These are phyloP conservation scores for Alternaria incomplexa DNA, from an alignment of 2,329 filamentous ascomycete genomes.

Conservation along the genomic window DNA sequence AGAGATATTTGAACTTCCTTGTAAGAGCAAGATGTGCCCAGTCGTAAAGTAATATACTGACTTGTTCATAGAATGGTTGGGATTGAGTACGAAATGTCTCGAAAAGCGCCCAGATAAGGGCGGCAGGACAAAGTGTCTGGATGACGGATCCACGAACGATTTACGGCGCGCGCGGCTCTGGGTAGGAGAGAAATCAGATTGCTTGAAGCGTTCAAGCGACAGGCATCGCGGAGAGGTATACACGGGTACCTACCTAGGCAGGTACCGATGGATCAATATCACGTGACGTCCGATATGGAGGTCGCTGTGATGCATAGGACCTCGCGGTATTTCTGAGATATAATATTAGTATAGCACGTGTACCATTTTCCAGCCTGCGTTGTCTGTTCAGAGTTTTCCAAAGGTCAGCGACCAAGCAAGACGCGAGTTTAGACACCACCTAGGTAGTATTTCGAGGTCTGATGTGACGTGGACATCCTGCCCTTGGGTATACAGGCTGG, in stretches of 20 bases:
- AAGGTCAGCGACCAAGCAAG: neutral
- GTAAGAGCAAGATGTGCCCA: neutral
- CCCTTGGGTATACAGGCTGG: neutral
- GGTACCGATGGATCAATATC: neutral
- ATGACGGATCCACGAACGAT: neutral
- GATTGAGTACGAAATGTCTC: neutral
- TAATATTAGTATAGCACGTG: neutral
- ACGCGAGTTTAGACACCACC: neutral
- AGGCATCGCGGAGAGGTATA: neutral
- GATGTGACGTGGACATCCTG: neutral
- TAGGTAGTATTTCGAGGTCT: neutral
- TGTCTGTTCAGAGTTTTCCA: neutral
- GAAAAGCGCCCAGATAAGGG: neutral
- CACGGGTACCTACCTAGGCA: neutral
- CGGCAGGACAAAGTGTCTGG: neutral
- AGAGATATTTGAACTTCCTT: constrained; percentile 1
- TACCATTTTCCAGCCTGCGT: neutral
- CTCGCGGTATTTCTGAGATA: neutral
- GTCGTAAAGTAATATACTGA: neutral
- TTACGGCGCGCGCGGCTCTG: neutral
- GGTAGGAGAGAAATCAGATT: neutral
- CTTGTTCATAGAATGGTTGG: neutral
- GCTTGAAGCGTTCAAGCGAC: neutral
- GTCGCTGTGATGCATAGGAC: neutral
- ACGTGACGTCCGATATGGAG: neutral